A percentile compares a stretch with the other conserved stretches of the same genome.
These are phyloP conservation scores for Aspergillus intermedius DNA, from an alignment of 2,329 filamentous ascomycete species.

Conservation along the genomic window DNA sequence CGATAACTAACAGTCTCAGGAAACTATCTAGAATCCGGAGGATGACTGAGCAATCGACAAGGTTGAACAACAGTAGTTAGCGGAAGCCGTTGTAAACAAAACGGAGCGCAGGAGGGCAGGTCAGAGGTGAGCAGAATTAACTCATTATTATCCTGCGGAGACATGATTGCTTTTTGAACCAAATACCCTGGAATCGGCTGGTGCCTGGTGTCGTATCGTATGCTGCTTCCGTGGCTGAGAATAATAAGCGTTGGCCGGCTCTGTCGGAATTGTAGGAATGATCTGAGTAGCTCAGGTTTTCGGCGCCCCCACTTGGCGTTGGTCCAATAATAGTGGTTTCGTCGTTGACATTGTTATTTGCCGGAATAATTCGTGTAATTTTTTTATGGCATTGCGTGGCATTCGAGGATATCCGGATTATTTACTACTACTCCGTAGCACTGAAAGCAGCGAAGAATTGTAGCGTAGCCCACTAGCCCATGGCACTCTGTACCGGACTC, in stretches of 20 bases:
- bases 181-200: neutral
- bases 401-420: too few relatives aligned
- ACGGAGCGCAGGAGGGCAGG: neutral
- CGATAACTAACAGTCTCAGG: too few relatives aligned
- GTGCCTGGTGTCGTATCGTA: neutral
- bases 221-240: neutral
- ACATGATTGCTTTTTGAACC: neutral
- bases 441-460: too few relatives aligned
- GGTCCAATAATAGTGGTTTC: slow-evolving; percentile 36
- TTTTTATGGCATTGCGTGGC: too few relatives aligned
- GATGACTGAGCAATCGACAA: too few relatives aligned
- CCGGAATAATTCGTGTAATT: too few relatives aligned
- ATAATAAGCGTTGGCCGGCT: neutral
- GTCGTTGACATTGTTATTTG: neutral
- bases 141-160: neutral
- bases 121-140: neutral
- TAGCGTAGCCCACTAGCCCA: too few relatives aligned
- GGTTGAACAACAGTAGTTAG: too few relatives aligned
- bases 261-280: neutral
- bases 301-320: neutral
- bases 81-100: too few relatives aligned
- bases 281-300: neutral
- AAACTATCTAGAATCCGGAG: too few relatives aligned
- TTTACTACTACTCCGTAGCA: too few relatives aligned
- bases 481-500: too few relatives aligned